A percentile compares a stretch with the other conserved stretches of the same genome.
These are phyloP conservation scores for Posidonia australis DNA, from an alignment of 106 monocot species.

Conservation along the genomic window DNA sequence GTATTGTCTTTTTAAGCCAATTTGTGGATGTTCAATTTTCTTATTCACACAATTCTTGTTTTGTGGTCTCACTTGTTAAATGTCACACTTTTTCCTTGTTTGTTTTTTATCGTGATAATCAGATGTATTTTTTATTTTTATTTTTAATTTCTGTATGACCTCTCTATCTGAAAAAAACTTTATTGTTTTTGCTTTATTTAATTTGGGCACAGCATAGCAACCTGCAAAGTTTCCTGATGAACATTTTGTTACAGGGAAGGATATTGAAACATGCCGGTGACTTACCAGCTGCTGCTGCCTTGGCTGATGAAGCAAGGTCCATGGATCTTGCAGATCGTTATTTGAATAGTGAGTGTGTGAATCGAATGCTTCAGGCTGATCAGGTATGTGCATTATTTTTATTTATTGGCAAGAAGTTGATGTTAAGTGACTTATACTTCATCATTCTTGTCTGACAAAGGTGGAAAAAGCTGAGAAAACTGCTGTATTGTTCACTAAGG, in stretches of 20 bases:
- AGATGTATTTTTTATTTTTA: too few species aligned
- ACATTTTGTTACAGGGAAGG: constrained; percentile 39
- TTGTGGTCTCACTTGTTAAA: too few species aligned
- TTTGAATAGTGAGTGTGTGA: constrained; percentile 91
- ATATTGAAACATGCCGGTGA: constrained; percentile 82
- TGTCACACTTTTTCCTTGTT: too few species aligned
- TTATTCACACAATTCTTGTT: too few species aligned
- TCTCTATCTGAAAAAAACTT: too few species aligned
- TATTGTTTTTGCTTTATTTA: too few species aligned
- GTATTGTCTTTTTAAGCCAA: too few species aligned
- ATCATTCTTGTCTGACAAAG: constrained; percentile 17
- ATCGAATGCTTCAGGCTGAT: constrained; percentile 89
- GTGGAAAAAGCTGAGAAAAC: constrained; percentile 85
- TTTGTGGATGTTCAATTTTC: too few species aligned
- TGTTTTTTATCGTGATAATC: too few species aligned
- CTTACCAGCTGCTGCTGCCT: constrained; percentile 59
- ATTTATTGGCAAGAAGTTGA: not conserved
- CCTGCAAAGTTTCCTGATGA: too few species aligned
- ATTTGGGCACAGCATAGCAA: too few species aligned
- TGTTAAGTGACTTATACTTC: not conserved
- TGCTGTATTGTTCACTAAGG: constrained; percentile 93
- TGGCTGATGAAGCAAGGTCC: constrained; percentile 93
- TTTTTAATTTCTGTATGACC: too few species aligned
- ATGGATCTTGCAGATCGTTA: constrained; percentile 99
- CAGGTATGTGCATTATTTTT: constrained; percentile 35